phyloP scores from a whole-genome alignment of 345 rosid genomes.

The Pugionium cornutum region DNA sequence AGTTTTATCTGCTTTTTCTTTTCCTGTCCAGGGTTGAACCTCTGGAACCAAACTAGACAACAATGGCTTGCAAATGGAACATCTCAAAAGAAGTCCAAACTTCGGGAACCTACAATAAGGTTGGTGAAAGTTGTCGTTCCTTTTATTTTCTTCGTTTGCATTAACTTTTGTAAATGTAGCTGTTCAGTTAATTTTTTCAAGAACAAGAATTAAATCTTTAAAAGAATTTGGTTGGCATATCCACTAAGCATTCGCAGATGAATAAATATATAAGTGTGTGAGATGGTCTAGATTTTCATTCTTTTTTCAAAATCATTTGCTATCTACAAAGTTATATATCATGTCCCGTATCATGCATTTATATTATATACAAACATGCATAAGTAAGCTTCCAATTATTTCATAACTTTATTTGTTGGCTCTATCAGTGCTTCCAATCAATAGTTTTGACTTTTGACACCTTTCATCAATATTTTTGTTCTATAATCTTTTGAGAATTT shows the following conservation, averaged over 20 bases:
- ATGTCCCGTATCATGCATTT: neutral
- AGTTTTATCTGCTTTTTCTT: constrained; percentile 22
- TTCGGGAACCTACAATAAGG: constrained; percentile 73
- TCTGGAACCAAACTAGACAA: constrained; percentile 76
- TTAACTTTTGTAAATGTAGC: neutral
- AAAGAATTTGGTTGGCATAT: neutral
- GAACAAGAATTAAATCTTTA: constrained; percentile 6
- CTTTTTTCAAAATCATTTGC: neutral
- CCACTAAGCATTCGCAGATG: neutral
- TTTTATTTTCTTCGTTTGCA: constrained; percentile 3
- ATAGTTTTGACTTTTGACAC: no score
- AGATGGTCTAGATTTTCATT: constrained; percentile 1
- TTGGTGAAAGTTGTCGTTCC: constrained; percentile 29
- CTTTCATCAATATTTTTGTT: neutral
- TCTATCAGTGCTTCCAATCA: neutral
- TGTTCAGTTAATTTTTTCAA: neutral
- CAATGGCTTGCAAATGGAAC: constrained; percentile 62
- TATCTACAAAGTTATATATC: neutral
- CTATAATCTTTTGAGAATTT: neutral
- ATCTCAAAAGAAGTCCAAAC: constrained; percentile 39
- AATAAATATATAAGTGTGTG: neutral
- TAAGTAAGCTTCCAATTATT: constrained; percentile 11
- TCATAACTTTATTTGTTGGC: constrained; percentile 8
- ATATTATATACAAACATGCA: neutral
- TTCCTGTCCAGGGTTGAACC: constrained; percentile 54